A percentile compares a stretch with the other conserved stretches of the same genome.
Evolutionary conservation across 345 rosid genomes (phyloP).

Genomic region (Noccaea bulbosa): DNA sequence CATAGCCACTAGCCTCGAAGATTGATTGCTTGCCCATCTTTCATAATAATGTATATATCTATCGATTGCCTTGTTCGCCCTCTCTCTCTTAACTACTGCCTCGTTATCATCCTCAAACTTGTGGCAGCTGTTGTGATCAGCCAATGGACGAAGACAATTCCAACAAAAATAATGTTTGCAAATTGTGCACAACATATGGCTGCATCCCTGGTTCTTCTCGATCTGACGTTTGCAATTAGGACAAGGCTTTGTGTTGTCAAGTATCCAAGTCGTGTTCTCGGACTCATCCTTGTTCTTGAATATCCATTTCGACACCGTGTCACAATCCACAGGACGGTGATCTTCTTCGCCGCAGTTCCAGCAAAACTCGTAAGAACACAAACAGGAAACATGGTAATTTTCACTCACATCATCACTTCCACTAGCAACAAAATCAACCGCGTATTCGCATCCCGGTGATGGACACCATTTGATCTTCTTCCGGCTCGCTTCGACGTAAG

Average conservation of each 20-base stretch:
- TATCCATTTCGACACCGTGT: background rate
- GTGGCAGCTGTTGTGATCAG: too few relatives aligned
- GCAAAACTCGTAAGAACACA: conserved; percentile 33
- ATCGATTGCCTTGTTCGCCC: too few relatives aligned
- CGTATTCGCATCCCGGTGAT: conserved; percentile 87
- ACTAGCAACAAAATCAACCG: conserved; percentile 29
- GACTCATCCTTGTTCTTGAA: background rate
- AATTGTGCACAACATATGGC: background rate
- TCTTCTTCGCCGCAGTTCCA: conserved; percentile 12
- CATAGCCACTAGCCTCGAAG: too few relatives aligned
- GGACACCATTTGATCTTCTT: conserved; percentile 98
- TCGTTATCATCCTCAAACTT: too few relatives aligned
- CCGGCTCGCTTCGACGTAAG: conserved; percentile 73
- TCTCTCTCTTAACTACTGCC: too few relatives aligned
- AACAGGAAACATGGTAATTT: background rate
- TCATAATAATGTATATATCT: too few relatives aligned
- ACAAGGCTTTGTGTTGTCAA: conserved; percentile 3
- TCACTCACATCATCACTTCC: too few relatives aligned
- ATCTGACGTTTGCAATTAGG: background rate
- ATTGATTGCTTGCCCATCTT: too few relatives aligned
- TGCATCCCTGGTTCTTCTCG: background rate
- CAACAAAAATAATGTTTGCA: background rate
- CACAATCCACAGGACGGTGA: conserved; percentile 2
- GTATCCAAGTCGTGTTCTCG: background rate
- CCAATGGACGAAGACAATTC: background rate